Evolutionary conservation across 2,329 filamentous ascomycete species (phyloP).

Genomic region (Aspergillus proliferans): DNA sequence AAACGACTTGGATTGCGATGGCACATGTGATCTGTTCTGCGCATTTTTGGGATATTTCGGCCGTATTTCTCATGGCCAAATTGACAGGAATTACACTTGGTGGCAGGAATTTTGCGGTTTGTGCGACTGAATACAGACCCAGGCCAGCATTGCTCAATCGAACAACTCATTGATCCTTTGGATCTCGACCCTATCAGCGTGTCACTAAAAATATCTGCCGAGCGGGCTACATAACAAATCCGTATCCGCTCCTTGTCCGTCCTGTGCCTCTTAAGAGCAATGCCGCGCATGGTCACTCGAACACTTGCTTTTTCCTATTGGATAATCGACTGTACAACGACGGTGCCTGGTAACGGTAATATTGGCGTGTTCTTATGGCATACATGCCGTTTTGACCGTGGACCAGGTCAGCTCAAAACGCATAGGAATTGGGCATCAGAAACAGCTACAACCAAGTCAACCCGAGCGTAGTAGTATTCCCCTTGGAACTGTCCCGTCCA

Average conservation of each 20-base stretch:
- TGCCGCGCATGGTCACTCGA: neutral
- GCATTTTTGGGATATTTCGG: too few relatives aligned
- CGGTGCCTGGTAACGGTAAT: neutral
- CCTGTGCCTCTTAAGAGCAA: too few relatives aligned
- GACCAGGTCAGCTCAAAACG: neutral
- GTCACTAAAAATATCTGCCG: neutral
- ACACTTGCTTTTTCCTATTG: neutral
- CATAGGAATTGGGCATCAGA: neutral
- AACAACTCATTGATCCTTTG: neutral
- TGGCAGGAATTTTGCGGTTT: neutral
- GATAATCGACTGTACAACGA: neutral
- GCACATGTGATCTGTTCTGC: conserved; percentile 9
- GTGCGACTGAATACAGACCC: neutral
- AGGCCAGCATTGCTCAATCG: neutral
- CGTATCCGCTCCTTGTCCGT: neutral
- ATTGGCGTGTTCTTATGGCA: too few relatives aligned
- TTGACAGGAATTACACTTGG: neutral
- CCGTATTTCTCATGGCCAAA: neutral
- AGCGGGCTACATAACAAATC: neutral
- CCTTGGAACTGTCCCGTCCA: too few relatives aligned
- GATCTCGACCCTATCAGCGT: neutral
- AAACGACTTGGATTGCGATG: neutral
- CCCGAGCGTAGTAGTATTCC: too few relatives aligned
- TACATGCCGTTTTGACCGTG: neutral
- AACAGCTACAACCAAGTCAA: neutral